Evolutionary conservation across 139 green algal species (phyloP).

Genomic region (Nannochloris sp.): DNA sequence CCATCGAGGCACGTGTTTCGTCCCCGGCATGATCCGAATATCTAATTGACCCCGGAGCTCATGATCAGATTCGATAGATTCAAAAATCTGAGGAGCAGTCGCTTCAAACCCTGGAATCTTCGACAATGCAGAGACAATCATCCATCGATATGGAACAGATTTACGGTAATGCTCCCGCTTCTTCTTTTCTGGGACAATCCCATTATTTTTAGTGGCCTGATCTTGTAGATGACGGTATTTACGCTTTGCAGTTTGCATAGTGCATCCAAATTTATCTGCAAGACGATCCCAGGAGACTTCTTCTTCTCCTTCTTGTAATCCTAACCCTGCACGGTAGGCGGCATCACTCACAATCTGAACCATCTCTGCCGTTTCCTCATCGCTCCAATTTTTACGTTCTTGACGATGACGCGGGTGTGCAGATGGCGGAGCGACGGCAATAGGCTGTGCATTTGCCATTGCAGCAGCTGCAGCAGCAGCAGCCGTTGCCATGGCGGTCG

Average conservation of each 20-base stretch:
- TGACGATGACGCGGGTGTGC: not conserved
- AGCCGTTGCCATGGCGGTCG: too few relatives aligned
- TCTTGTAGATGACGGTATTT: constrained; percentile 20
- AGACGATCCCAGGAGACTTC: constrained; percentile 3
- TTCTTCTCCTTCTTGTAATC: not conserved
- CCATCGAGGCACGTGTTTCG: constrained; percentile 33
- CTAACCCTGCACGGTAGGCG: not conserved
- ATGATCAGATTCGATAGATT: constrained; percentile 10
- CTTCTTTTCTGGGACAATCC: not conserved
- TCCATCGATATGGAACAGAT: constrained; percentile 29
- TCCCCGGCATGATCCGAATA: constrained; percentile 29
- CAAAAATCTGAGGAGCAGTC: constrained; percentile 8
- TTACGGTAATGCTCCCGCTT: constrained; percentile 29
- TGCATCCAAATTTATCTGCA: constrained; percentile 8
- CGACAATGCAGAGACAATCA: constrained; percentile 22
- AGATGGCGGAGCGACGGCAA: too few relatives aligned
- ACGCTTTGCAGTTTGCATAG: constrained; percentile 13
- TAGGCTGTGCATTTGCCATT: too few relatives aligned
- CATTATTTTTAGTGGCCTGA: not conserved
- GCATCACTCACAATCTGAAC: not conserved
- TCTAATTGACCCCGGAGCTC: constrained; percentile 14
- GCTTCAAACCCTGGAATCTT: not conserved
- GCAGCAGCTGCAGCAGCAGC: too few relatives aligned
- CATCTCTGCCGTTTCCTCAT: constrained; percentile 19
- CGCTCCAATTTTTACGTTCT: constrained; percentile 24